Evolutionary conservation across 768 basidiomycete genomes (phyloP), one percentile per base, ranked within the genome.

Genomic region (Naganishia onofrii): DNA sequence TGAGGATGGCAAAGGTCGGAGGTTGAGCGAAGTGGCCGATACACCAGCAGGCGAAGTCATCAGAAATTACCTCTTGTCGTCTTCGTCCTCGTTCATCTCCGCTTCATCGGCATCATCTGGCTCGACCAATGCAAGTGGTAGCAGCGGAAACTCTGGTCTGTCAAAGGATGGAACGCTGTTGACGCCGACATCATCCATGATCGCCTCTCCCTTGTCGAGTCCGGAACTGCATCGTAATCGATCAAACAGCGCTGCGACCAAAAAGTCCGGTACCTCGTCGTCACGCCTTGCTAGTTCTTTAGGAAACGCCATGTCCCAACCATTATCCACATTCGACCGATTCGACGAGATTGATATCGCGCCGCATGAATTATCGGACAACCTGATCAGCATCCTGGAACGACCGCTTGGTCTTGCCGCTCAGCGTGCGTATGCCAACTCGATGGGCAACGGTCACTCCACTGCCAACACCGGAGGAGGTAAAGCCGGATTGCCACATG

Each of bases 361-460:
- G 23, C 60, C 60, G 10, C 38, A 63, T 42, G 38, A 63, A 42
- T n/a, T 70, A 12, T 60, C 69, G 15, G 58, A 65, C 51, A 54
- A 70, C 54, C 44, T 70, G 34, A 52, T 64, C 48, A 53, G 58
- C 26, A 70, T 70, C 60, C 60, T 70, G 23, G 69, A 70, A 60
- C 64, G 52, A 42, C 69, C 69, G 3, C 60, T 70, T 3, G 65
- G 65, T 12, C 29, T 15, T 17, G 7, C 65, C 29, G 46, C 65
- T 12, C 65, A 66, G 23, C 65, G 65, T 17, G 65, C 52, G 10
- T 63, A 63, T 29, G 38, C 60, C 15, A n/a, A 19, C 2, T 63
- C 60, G 0, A 34, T 69, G 53, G 29, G 44, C 3, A 46, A 57
- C 42, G 15, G 42, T 31, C 56, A 69, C 15, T 21, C 48, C 23